Evolutionary conservation across 2,329 filamentous ascomycete genomes (phyloP), one percentile per base, ranked within the genome.

Genomic region (Penicillium sp.): DNA sequence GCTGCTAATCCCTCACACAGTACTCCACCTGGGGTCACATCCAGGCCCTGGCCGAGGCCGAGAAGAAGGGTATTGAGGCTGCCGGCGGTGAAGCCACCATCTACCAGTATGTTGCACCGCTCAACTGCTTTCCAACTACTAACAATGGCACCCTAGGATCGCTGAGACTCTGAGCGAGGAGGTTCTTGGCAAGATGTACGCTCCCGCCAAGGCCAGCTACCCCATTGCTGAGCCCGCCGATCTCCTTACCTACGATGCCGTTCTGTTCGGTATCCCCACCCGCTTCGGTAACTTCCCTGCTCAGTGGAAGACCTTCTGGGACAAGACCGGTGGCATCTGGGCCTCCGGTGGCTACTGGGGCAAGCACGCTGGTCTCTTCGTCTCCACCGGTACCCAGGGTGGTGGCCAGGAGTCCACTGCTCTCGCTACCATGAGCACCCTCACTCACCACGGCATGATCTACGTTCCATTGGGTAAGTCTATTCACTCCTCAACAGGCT

Each of bases 21-120:
- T 96, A 96, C 81, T 95, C 91, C 64, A 89, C 92, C 84, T 96
- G 94, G 79, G 93, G 94, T 77, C 92, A 97, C 79, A 88, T 97
- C 77, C 79, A 83, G 77, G 78, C 86, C 72, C 76, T 97, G 67
- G 94, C 93, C 68, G 86, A 94, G 75, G 91, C 92, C 60, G 92
- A 97, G 81, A 89, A 92, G 82, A 86, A 83, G 70, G 94, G 94
- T 72, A 90, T 97, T 70, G 88, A 92, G 79, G 85, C 88, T 70
- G 92, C 91, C 60, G 94, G 94, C 61, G 92, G 92, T 61, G 78
- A 81, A 42, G 91, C 81, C 76, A 89, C 93, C 68, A 72, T 97
- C 71, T 96, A 81, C 84, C 92, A 96, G 86, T 88, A 78, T 58
- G 83, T 60, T 7, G 8, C 24, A 8, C 4, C 16, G 5, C 39